These are phyloP conservation scores for Vaccinium myrtillus DNA, from an alignment of 148 eudicot genomes.

Conservation along the genomic window DNA sequence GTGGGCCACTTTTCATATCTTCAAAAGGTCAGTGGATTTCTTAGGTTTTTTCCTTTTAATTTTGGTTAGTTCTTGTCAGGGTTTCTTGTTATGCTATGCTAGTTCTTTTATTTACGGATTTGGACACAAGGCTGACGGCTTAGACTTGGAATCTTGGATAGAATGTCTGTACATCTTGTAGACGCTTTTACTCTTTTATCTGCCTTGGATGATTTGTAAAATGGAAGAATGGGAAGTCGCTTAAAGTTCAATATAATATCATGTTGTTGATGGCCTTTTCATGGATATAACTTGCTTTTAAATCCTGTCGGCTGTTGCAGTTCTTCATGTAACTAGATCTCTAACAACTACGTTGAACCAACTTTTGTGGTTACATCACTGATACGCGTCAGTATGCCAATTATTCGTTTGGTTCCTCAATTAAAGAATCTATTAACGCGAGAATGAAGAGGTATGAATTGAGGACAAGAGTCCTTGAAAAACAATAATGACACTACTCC, in stretches of 20 bases:
- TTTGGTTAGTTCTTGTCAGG: not conserved
- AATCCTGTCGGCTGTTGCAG: not conserved
- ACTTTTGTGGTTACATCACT: not conserved
- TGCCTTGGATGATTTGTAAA: not conserved
- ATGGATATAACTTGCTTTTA: not conserved
- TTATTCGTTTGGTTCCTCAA: not conserved
- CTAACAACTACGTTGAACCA: not conserved
- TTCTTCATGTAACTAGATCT: not conserved
- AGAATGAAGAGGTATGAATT: not conserved
- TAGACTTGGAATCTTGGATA: not conserved
- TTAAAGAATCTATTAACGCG: not conserved
- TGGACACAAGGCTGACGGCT: not conserved
- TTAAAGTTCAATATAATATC: not conserved
- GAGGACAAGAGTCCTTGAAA: not conserved
- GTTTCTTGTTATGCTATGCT: slow-evolving; percentile 3
- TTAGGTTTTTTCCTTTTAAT: not conserved
- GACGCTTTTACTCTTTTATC: slow-evolving; percentile 4
- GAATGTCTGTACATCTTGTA: not conserved
- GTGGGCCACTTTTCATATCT: slow-evolving; percentile 94
- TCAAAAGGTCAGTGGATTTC: slow-evolving; percentile 73
- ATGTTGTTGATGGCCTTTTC: not conserved
- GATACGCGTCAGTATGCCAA: not conserved
- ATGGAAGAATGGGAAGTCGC: not conserved
- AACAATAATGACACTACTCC: not conserved
- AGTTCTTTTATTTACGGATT: not conserved